These are phyloP conservation scores for Suillus brevipes DNA, from an alignment of 768 basidiomycete genomes.

Conservation along the genomic window DNA sequence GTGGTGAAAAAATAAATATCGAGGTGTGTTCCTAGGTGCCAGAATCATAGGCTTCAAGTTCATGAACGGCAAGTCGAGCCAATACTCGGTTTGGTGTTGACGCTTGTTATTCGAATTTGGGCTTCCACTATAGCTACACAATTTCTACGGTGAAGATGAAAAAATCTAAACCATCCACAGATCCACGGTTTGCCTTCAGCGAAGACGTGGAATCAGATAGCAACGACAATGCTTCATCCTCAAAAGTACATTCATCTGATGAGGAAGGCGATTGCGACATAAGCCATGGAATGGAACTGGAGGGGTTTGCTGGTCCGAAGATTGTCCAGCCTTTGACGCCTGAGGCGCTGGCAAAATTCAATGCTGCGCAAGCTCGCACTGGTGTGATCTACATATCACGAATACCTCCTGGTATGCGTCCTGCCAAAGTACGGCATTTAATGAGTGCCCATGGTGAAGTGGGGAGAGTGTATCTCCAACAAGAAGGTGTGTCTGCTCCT, in stretches of 20 bases:
- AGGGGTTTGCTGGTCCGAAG: slow-evolving; percentile 62
- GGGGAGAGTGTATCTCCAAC: slow-evolving; percentile 89
- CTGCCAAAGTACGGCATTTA: slow-evolving; percentile 91
- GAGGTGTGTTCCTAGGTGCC: too few relatives aligned
- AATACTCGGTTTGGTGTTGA: neutral
- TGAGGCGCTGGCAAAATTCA: slow-evolving; percentile 75
- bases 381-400: slow-evolving; percentile 95
- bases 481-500: slow-evolving; percentile 61
- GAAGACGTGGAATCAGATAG: neutral
- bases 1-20: too few relatives aligned
- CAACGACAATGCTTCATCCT: neutral
- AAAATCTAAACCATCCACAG: neutral
- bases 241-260: neutral
- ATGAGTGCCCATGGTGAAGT: slow-evolving; percentile 89
- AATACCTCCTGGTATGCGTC: slow-evolving; percentile 97
- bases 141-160: neutral
- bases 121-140: too few relatives aligned
- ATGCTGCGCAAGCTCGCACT: slow-evolving; percentile 69
- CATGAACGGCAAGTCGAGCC: too few relatives aligned
- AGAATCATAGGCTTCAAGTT: too few relatives aligned
- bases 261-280: slow-evolving; percentile 21
- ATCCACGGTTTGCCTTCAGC: neutral
- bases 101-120: neutral
- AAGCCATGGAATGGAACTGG: slow-evolving; percentile 53
- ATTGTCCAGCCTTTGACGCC: slow-evolving; percentile 71